These are phyloP conservation scores for Alisma plantagoaquatica DNA, from an alignment of 106 monocot genomes.

Conservation along the genomic window DNA sequence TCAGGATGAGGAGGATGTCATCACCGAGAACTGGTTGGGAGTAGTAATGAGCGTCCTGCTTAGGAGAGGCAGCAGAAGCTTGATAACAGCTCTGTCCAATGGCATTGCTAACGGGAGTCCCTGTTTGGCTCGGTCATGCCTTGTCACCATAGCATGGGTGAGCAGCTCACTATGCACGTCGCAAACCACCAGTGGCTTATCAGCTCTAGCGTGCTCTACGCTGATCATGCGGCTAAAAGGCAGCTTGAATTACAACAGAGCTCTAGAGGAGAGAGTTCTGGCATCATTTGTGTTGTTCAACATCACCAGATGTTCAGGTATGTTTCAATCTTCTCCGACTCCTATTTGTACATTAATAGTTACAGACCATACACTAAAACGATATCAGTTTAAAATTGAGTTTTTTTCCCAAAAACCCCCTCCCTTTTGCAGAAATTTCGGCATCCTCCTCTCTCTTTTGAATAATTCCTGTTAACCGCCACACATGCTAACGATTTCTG, in stretches of 20 bases:
- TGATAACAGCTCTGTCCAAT: conserved; percentile 50
- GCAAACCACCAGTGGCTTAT: conserved; percentile 15
- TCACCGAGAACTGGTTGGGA: conserved; percentile 45
- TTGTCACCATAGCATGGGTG: conserved; percentile 68
- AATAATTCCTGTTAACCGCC: no score
- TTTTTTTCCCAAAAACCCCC: no score
- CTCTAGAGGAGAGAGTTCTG: conserved; percentile 67
- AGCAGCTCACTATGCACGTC: conserved; percentile 33
- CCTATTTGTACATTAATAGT: no score
- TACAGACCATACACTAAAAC: no score
- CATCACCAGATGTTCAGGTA: conserved; percentile 61
- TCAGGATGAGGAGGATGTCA: conserved; percentile 57
- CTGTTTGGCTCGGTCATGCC: conserved; percentile 47
- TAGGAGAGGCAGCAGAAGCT: conserved; percentile 44
- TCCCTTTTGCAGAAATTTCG: no score
- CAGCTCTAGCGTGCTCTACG: conserved; percentile 39
- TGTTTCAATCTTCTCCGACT: no score
- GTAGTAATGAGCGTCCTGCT: conserved; percentile 41
- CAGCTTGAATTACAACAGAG: conserved; percentile 57
- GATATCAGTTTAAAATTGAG: no score
- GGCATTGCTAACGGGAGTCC: conserved; percentile 58
- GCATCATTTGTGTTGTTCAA: conserved; percentile 61
- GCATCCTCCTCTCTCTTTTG: no score
- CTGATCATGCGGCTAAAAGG: conserved; percentile 45
- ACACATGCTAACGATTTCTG: no score